Base-by-base conservation (phyloP, 1,284 basidiomycete species). In the Schizophyllum commune region DNA sequence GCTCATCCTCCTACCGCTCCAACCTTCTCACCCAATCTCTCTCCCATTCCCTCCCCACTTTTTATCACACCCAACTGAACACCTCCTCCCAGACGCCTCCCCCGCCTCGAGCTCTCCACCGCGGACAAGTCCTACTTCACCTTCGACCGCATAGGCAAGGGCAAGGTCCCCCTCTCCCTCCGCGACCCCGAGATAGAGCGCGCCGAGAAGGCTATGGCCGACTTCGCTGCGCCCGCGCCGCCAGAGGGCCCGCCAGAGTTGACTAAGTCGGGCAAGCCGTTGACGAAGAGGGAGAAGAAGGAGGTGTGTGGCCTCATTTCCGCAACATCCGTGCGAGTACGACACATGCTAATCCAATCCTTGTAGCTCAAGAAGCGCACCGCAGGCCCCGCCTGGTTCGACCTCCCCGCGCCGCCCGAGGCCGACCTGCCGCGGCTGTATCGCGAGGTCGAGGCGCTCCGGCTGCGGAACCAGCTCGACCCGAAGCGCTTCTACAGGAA, bases 401-500 rank as follows among this genome's bases (percentile, higher is more conserved):
- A 96, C 68, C 82, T 98, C 62, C 95, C 96, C 32, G 85, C 92
- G 5, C 92, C 94, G 21, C 77, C 86, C 20, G 86, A 89, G 61
- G 84, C 90, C 8, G 86, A 94, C 63, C 78, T 95, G 5, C 92
- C 93, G 34, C 84, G 90, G 61, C 81, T 98, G 65, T 82, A 94
- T 69, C 87, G 91, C 61, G 96, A 99, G 76, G 92, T 98, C 39
- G 94, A 98, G 73, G 94, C 96, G 1, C 79, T 98, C 58, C 86
- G 94, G 21, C 78, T 99, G 58, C 86, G 92, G 56, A 96, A 96
- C 71, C 90, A 95, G 61, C 82, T 99, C 39, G 96, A 99, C 70
- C 96, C 96, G 6, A 99, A 98, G 74, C 82, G 95, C 34, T 98
- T 98, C 79, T 96, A 98, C 78, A 77, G 84, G 61, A 91, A 88